A percentile compares a stretch with the other conserved stretches of the same genome.
phyloP scores from a whole-genome alignment of 768 basidiomycete species.

The Pisolithus marmoratus region DNA sequence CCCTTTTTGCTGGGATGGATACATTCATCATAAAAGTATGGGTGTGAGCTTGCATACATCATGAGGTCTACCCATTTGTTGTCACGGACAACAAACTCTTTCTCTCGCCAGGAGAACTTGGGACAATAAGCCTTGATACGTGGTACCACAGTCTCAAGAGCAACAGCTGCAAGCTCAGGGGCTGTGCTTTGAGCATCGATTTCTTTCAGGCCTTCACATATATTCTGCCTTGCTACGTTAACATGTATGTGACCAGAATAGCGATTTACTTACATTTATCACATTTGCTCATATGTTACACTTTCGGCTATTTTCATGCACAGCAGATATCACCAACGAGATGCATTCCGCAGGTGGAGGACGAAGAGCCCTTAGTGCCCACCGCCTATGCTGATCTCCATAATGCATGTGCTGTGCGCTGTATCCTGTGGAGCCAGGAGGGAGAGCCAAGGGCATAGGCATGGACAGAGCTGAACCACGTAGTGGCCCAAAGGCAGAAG shows the following conservation, averaged over 20 bases:
- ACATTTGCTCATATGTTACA: not conserved
- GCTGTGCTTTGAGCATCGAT: constrained; percentile 2
- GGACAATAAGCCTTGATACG: not conserved
- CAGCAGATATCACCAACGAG: not conserved
- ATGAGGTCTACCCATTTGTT: constrained; percentile 4
- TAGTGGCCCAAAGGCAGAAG: not conserved
- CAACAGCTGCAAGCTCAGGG: not conserved
- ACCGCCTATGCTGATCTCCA: not conserved
- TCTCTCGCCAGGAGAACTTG: not conserved
- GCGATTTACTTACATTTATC: not conserved
- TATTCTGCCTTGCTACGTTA: not conserved
- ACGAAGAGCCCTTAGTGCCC: not conserved
- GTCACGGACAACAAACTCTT: constrained; percentile 6
- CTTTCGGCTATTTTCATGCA: not conserved
- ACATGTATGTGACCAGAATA: not conserved
- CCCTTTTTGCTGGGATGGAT: not conserved
- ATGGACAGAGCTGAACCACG: too few relatives aligned
- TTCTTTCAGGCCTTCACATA: constrained; percentile 3
- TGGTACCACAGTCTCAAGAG: not conserved
- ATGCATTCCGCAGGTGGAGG: not conserved
- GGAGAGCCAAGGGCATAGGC: not conserved
- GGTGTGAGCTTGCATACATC: not conserved
- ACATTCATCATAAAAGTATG: constrained; percentile 6
- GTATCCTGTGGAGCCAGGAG: not conserved
- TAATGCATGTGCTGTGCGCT: constrained; percentile 1